Conservation (phyloP, 805 yeast species). For the Candida jianshihensis region DNA sequence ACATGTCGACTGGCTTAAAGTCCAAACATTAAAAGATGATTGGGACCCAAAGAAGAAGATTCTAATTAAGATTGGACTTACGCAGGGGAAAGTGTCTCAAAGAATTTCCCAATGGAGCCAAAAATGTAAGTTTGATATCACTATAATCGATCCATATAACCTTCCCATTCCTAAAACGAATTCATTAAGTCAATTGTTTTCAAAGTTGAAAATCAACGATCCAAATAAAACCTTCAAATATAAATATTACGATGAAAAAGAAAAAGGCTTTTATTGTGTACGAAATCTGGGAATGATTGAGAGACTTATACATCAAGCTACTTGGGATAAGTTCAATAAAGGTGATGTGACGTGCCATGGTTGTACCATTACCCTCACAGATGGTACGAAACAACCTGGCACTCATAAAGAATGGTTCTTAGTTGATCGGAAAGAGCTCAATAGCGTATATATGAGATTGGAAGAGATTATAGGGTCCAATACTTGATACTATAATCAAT, state of each 20-base stretch:
- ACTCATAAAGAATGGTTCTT: constrained; percentile 23
- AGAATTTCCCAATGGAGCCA: constrained; percentile 21
- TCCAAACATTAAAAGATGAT: constrained; percentile 1
- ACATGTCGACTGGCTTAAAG: constrained; percentile 17
- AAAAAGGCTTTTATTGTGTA: constrained; percentile 12
- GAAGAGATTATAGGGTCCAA: too few relatives aligned
- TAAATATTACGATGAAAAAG: constrained; percentile 2
- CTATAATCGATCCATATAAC: constrained; percentile 10
- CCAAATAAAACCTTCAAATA: background rate
- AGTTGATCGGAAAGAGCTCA: constrained; percentile 14
- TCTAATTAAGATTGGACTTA: constrained; percentile 21
- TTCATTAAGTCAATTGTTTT: constrained; percentile 3
- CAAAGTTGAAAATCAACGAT: constrained; percentile 4
- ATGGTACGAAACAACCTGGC: constrained; percentile 5
- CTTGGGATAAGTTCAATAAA: constrained; percentile 13
- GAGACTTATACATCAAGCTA: constrained; percentile 11
- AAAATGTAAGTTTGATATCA: constrained; percentile 17
- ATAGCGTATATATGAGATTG: too few relatives aligned
- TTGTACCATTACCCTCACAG: too few relatives aligned
- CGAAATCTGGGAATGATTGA: constrained; percentile 12
- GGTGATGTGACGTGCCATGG: constrained; percentile 21
- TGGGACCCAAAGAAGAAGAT: constrained; percentile 16
- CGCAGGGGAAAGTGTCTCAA: constrained; percentile 12
- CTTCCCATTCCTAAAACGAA: background rate
- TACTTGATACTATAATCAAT: too few relatives aligned